phyloP scores from a whole-genome alignment of 257 asterid species.

The Solanum corneliomulleri region DNA sequence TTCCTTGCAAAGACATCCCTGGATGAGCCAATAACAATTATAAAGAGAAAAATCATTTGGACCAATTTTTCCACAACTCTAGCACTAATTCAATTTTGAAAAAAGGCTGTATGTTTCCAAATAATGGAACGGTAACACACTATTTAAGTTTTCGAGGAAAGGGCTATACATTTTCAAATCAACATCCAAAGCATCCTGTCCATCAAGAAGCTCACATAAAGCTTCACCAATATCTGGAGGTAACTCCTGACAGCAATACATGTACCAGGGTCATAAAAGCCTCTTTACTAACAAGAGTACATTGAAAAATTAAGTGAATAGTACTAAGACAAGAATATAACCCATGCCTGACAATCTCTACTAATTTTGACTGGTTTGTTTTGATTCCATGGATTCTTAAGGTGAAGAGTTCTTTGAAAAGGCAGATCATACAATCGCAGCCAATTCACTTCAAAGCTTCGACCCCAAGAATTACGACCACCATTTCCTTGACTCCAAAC shows the following conservation, averaged over 20 bases:
- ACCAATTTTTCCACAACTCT: neutral
- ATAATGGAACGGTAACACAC: neutral
- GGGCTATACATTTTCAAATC: conserved; percentile 24
- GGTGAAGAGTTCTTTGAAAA: conserved; percentile 82
- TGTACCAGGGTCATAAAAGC: conserved; percentile 14
- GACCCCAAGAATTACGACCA: conserved; percentile 78
- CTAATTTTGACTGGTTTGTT: conserved; percentile 90
- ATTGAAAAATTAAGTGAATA: neutral
- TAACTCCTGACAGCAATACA: conserved; percentile 55
- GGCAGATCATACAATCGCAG: conserved; percentile 64
- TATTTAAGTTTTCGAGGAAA: neutral
- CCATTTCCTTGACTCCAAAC: conserved; percentile 80
- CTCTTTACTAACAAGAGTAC: neutral
- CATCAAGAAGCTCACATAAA: conserved; percentile 87
- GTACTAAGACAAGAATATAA: neutral
- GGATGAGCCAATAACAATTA: conserved; percentile 15
- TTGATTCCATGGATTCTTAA: conserved; percentile 81
- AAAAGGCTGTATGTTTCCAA: neutral
- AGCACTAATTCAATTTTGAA: neutral
- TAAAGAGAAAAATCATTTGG: neutral
- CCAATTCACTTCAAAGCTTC: conserved; percentile 85
- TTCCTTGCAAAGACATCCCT: conserved; percentile 40
- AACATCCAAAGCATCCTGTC: conserved; percentile 34
- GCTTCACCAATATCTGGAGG: conserved; percentile 87
- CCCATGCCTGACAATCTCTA: conserved; percentile 87